Conservation (phyloP, 441 rosid species). For the Gossypium davidsonii region DNA sequence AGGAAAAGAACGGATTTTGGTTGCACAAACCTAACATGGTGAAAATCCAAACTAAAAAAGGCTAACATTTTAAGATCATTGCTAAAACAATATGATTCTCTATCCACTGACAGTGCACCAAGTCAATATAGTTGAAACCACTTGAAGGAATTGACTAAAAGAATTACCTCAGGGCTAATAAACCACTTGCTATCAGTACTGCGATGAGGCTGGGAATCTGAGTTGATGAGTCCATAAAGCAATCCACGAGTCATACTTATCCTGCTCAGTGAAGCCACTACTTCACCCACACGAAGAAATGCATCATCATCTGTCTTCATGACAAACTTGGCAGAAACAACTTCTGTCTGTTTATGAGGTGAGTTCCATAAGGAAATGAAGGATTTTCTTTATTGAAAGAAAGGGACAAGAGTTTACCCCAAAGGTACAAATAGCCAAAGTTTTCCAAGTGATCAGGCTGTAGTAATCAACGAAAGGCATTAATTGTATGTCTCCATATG, state of each 20-base stretch:
- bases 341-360: slow-evolving; percentile 57
- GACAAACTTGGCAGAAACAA: slow-evolving; percentile 71
- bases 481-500: slow-evolving; percentile 80
- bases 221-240: slow-evolving; percentile 82
- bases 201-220: slow-evolving; percentile 81
- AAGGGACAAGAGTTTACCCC: slow-evolving; percentile 61
- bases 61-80: background rate
- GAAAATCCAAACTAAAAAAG: background rate
- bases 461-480: slow-evolving; percentile 98
- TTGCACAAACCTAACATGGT: background rate
- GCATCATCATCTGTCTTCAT: slow-evolving; percentile 99
- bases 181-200: slow-evolving; percentile 90
- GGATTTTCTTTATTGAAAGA: slow-evolving; percentile 14
- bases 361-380: slow-evolving; percentile 24
- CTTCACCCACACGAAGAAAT: slow-evolving; percentile 87
- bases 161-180: slow-evolving; percentile 69
- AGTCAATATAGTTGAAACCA: slow-evolving; percentile 1
- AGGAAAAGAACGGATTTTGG: background rate
- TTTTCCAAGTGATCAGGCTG: slow-evolving; percentile 93
- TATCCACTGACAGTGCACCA: background rate
- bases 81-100: background rate
- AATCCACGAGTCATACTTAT: slow-evolving; percentile 53
- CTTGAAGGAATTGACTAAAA: background rate
- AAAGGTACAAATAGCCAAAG: slow-evolving; percentile 88
- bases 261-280: slow-evolving; percentile 55